Evolutionary conservation across 2,329 filamentous ascomycete genomes (phyloP).

Genomic region (Hawksworthiomyces lignivorus): DNA sequence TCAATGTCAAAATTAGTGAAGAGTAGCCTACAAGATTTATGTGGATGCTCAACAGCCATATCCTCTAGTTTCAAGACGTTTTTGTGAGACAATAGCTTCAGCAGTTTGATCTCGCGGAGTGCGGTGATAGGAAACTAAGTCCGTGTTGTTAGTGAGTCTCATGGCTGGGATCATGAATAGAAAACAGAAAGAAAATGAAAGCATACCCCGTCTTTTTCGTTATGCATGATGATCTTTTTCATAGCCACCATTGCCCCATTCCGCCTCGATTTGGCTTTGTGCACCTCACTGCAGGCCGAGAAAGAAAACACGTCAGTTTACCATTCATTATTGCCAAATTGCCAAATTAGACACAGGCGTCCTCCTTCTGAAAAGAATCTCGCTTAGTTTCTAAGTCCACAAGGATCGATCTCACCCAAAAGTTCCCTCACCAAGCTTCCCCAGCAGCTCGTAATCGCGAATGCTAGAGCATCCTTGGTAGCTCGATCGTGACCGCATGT

Average conservation of each 20-base stretch:
- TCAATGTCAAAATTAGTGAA: background rate
- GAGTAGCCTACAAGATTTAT: slow-evolving; percentile 46
- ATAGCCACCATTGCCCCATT: slow-evolving; percentile 73
- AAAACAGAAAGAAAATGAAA: background rate
- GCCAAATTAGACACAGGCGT: too few relatives aligned
- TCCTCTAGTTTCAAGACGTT: slow-evolving; percentile 86
- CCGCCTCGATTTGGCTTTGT: slow-evolving; percentile 73
- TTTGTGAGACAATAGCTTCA: slow-evolving; percentile 87
- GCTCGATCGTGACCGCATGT: slow-evolving; percentile 47
- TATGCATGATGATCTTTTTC: slow-evolving; percentile 99
- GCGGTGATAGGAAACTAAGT: slow-evolving; percentile 99
- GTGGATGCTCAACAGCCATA: slow-evolving; percentile 83
- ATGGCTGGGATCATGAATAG: slow-evolving; percentile 9
- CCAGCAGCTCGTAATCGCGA: slow-evolving; percentile 67
- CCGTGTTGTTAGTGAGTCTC: slow-evolving; percentile 10
- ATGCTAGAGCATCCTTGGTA: slow-evolving; percentile 84
- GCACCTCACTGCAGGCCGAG: slow-evolving; percentile 76
- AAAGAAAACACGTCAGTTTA: slow-evolving; percentile 10
- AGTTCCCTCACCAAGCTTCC: slow-evolving; percentile 88
- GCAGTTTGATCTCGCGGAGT: slow-evolving; percentile 90
- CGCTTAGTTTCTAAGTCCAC: too few relatives aligned
- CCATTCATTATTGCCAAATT: too few relatives aligned
- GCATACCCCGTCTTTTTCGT: slow-evolving; percentile 88
- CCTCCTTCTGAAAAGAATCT: too few relatives aligned
- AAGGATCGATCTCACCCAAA: slow-evolving; percentile 71